Conservation (phyloP, 768 basidiomycete genomes). For the Lentinula edodes region DNA sequence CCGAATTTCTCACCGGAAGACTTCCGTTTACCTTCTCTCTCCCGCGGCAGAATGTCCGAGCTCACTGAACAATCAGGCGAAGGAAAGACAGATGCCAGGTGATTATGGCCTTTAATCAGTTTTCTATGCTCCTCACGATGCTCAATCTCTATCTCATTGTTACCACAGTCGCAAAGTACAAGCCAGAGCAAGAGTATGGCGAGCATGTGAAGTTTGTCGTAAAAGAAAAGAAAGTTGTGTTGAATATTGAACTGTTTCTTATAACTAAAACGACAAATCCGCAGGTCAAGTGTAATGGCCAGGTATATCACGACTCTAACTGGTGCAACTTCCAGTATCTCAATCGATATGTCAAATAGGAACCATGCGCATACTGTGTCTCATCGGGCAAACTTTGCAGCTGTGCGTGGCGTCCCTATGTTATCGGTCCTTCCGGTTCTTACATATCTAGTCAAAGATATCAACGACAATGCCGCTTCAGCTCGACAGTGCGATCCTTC, state of each 20-base stretch:
- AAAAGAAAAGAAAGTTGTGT: neutral
- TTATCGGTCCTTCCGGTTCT: neutral
- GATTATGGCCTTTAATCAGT: neutral
- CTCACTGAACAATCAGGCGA: neutral
- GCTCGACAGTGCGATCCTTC: slow-evolving; percentile 12
- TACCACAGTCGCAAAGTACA: slow-evolving; percentile 5
- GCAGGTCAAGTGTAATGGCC: slow-evolving; percentile 16
- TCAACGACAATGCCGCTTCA: slow-evolving; percentile 14
- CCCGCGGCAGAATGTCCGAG: neutral
- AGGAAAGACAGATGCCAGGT: neutral
- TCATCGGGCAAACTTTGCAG: slow-evolving; percentile 15
- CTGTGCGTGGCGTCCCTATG: slow-evolving; percentile 7
- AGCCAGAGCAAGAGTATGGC: slow-evolving; percentile 13
- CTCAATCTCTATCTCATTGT: neutral
- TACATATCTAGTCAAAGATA: slow-evolving; percentile 12
- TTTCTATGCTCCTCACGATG: neutral
- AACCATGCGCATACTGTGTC: slow-evolving; percentile 15
- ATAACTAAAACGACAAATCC: neutral
- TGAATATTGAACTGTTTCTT: neutral
- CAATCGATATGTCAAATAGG: slow-evolving; percentile 1
- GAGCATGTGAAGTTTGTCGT: slow-evolving; percentile 12
- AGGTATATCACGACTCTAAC: neutral
- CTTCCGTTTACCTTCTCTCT: neutral
- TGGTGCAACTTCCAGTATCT: too few relatives aligned
- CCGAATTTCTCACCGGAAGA: neutral